Evolutionary conservation across 306 rosid genomes (phyloP).

Genomic region (Lablab purpureus): DNA sequence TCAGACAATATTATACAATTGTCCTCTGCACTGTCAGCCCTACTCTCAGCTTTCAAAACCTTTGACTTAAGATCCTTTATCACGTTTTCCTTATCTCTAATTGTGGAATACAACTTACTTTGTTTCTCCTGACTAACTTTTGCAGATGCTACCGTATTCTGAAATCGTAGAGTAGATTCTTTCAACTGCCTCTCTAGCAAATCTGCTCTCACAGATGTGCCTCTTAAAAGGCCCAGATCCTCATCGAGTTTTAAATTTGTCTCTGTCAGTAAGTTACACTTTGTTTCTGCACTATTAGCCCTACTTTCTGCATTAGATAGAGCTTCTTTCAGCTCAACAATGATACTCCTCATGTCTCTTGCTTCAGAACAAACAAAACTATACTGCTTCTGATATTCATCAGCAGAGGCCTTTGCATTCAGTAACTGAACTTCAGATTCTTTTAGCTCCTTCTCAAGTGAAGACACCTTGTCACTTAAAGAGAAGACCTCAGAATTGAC

Average conservation of each 20-base stretch:
- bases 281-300: constrained; percentile 57
- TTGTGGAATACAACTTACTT: constrained; percentile 61
- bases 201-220: constrained; percentile 46
- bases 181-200: constrained; percentile 64
- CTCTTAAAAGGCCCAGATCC: constrained; percentile 52
- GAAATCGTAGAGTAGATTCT: constrained; percentile 61
- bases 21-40: constrained; percentile 73
- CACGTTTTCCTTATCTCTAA: constrained; percentile 73
- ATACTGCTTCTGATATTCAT: constrained; percentile 51
- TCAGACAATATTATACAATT: constrained; percentile 70
- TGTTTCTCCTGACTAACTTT: constrained; percentile 82
- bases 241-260: constrained; percentile 53
- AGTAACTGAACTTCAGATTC: constrained; percentile 52
- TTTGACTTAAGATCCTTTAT: constrained; percentile 70
- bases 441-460: constrained; percentile 61
- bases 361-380: constrained; percentile 43
- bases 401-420: constrained; percentile 47
- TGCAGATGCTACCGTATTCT: constrained; percentile 66
- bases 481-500: constrained; percentile 53
- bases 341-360: constrained; percentile 51
- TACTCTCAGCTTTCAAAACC: constrained; percentile 67
- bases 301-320: constrained; percentile 55
- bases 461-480: constrained; percentile 54
- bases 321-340: constrained; percentile 48
- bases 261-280: constrained; percentile 48